Conservation (phyloP, 257 asterid species). For the Capsicum pubescens region DNA sequence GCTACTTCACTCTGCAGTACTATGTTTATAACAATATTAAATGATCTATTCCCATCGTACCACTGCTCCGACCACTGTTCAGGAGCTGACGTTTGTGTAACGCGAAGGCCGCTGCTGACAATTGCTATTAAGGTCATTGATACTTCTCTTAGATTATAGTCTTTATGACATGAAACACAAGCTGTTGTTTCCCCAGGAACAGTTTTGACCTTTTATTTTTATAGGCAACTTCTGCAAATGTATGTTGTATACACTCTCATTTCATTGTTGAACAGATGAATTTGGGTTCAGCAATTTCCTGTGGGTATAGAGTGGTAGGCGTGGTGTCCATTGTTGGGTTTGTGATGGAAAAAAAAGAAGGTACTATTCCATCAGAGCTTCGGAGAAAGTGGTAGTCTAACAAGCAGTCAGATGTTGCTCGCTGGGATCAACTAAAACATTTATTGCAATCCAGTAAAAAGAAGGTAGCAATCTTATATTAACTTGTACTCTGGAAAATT, state of each 20-base stretch:
- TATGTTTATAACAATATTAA: no score
- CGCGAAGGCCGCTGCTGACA: conserved; percentile 75
- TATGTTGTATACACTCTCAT: neutral
- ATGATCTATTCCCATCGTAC: no score
- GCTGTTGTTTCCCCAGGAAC: neutral
- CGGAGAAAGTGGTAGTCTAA: conserved; percentile 77
- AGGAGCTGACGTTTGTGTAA: no score
- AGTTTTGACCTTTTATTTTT: neutral
- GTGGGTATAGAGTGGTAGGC: conserved; percentile 24
- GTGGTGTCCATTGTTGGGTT: conserved; percentile 91
- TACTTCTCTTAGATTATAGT: conserved; percentile 79
- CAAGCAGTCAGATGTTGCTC: conserved; percentile 59
- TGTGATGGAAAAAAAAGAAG: conserved; percentile 53
- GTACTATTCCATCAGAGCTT: conserved; percentile 56
- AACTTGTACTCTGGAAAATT: neutral
- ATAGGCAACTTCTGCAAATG: neutral
- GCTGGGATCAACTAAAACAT: conserved; percentile 80
- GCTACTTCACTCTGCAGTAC: no score
- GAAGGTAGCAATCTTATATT: conserved; percentile 54
- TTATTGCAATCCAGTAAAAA: conserved; percentile 74
- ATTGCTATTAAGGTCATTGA: conserved; percentile 89
- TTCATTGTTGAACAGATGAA: conserved; percentile 62
- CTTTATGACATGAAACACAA: neutral
- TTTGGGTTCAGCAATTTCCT: conserved; percentile 89
- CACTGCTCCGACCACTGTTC: no score